These are phyloP conservation scores for Trypanosoma vivax DNA, from an alignment of 208 protist genomes.

Conservation along the genomic window DNA sequence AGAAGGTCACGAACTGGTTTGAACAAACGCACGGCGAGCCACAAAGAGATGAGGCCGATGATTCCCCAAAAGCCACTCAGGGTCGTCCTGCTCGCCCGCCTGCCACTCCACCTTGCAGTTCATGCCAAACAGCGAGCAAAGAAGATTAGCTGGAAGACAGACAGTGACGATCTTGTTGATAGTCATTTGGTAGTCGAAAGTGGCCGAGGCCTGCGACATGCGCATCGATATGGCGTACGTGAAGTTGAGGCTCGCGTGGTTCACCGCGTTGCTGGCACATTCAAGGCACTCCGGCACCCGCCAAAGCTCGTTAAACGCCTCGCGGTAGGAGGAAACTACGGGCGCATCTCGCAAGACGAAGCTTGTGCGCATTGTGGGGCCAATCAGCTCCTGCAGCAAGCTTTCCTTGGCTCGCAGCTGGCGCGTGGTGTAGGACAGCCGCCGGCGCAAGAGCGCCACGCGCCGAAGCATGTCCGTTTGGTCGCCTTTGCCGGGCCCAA, in stretches of 20 bases:
- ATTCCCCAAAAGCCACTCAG: conserved; percentile 63
- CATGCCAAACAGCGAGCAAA: conserved; percentile 86
- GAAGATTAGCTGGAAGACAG: conserved; percentile 78
- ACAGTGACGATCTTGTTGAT: conserved; percentile 76
- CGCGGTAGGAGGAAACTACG: conserved; percentile 2
- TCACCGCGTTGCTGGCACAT: conserved; percentile 65
- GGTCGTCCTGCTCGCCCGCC: conserved; percentile 34
- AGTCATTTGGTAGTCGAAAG: conserved; percentile 74
- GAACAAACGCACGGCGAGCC: conserved; percentile 51
- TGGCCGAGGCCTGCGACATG: conserved; percentile 83
- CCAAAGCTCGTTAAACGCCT: conserved; percentile 45
- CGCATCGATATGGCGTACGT: conserved; percentile 71
- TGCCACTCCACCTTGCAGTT: conserved; percentile 83
- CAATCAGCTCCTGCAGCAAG: conserved; percentile 60
- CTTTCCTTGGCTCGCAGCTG: conserved; percentile 72
- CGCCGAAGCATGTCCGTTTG: conserved; percentile 80
- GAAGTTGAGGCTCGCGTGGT: conserved; percentile 84
- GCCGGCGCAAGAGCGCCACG: conserved; percentile 65
- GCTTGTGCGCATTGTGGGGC: conserved; percentile 60
- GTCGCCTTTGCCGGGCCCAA: conserved; percentile 69
- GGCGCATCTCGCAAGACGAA: conserved; percentile 31
- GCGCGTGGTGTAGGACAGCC: conserved; percentile 50
- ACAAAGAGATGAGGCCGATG: conserved; percentile 51
- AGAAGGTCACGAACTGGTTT: conserved; percentile 25
- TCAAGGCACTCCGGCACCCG: conserved; percentile 69